Conservation (phyloP, 148 eudicot species). For the Persicaria maculosa region DNA sequence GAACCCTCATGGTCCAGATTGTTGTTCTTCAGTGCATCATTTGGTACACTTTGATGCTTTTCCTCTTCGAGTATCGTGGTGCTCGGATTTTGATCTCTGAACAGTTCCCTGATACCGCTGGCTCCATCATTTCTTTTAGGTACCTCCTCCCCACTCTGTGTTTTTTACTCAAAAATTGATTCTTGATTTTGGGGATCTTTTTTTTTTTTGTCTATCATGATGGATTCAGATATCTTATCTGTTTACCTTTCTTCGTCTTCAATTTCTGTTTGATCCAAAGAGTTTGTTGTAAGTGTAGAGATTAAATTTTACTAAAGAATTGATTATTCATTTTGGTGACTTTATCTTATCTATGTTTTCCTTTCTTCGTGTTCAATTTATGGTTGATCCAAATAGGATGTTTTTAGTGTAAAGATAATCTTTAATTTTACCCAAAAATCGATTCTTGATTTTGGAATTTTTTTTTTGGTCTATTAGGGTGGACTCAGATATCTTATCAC, state of each 20-base stretch:
- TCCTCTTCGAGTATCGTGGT: constrained; percentile 75
- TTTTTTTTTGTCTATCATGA: no score
- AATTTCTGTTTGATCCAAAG: background rate
- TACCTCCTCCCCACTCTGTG: background rate
- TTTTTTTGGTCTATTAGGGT: constrained; percentile 18
- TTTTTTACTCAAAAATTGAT: background rate
- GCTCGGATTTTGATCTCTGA: constrained; percentile 61
- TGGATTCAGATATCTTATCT: no score
- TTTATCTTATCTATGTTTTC: no score
- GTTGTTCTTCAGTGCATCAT: constrained; percentile 73
- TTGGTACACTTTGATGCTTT: constrained; percentile 76
- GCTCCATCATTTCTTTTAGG: constrained; percentile 43
- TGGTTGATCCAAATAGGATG: no score
- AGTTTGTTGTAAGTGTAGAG: background rate
- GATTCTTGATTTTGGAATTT: background rate
- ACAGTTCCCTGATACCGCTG: constrained; percentile 71
- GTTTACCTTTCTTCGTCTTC: no score
- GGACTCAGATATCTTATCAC: constrained; percentile 57
- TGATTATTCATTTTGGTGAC: no score
- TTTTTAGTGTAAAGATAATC: no score
- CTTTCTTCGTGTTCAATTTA: no score
- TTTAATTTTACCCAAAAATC: no score
- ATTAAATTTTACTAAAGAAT: background rate
- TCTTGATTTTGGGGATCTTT: background rate
- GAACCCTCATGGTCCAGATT: constrained; percentile 74